Evolutionary conservation across 495 filamentous ascomycete species (phyloP).

Genomic region (Patellaria atrata): DNA sequence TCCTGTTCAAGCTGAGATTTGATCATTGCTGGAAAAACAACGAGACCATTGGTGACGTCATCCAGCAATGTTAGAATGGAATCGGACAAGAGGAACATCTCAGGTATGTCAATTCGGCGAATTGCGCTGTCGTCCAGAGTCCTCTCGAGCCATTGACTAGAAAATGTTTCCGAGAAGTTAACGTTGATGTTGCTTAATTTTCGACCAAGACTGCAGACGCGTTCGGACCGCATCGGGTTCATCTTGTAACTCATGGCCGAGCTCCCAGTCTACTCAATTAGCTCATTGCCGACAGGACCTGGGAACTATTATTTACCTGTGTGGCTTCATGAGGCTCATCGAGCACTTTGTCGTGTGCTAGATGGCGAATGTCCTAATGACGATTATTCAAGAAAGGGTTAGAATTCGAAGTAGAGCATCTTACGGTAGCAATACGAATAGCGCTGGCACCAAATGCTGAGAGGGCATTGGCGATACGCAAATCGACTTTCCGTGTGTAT

Average conservation of each 20-base stretch:
- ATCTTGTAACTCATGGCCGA: slow-evolving; percentile 72
- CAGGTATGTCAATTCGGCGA: slow-evolving; percentile 58
- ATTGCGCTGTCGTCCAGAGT: slow-evolving; percentile 49
- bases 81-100: slow-evolving; percentile 72
- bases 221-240: slow-evolving; percentile 82
- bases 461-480: slow-evolving; percentile 65
- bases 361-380: slow-evolving; percentile 62
- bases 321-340: slow-evolving; percentile 85
- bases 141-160: slow-evolving; percentile 71
- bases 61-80: slow-evolving; percentile 65
- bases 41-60: slow-evolving; percentile 70
- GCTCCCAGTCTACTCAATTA: no score
- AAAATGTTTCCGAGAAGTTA: slow-evolving; percentile 61
- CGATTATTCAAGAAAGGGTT: no score
- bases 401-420: no score
- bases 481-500: slow-evolving; percentile 74
- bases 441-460: slow-evolving; percentile 71
- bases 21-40: slow-evolving; percentile 77
- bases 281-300: no score
- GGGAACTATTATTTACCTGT: no score
- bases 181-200: slow-evolving; percentile 51
- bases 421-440: slow-evolving; percentile 57
- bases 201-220: slow-evolving; percentile 64
- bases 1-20: slow-evolving; percentile 53
- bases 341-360: slow-evolving; percentile 67